Percentiles rank a stretch among this genome's conserved stretches.
Evolutionary conservation across 306 rosid genomes (phyloP).

Genomic region (Dalbergia oliveri): DNA sequence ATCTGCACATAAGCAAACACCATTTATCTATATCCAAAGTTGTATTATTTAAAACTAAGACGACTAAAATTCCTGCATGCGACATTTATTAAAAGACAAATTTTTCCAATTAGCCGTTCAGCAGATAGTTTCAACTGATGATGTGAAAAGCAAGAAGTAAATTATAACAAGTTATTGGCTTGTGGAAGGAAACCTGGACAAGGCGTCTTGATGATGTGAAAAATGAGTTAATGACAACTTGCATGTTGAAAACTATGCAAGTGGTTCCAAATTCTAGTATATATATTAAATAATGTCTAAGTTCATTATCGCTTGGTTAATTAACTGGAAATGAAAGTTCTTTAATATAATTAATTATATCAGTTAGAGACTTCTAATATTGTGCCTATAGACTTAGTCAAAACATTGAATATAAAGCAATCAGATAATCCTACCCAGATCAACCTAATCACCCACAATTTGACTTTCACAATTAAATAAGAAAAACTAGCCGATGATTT

Average conservation of each 20-base stretch:
- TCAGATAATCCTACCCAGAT: not conserved
- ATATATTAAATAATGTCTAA: not conserved
- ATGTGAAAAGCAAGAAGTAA: not conserved
- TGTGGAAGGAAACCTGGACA: not conserved
- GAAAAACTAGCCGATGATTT: too few species aligned
- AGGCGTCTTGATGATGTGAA: slow-evolving; percentile 5
- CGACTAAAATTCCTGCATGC: not conserved
- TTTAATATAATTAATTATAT: too few species aligned
- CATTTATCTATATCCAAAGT: not conserved
- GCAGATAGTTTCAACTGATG: not conserved
- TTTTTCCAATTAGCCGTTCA: not conserved
- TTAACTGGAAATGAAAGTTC: not conserved
- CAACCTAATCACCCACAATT: not conserved
- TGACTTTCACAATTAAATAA: not conserved
- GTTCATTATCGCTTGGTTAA: not conserved
- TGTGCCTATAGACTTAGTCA: not conserved
- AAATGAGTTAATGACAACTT: not conserved
- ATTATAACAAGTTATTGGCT: not conserved
- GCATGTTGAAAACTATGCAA: not conserved
- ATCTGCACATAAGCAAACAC: too few species aligned
- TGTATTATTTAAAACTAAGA: not conserved
- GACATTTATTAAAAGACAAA: not conserved
- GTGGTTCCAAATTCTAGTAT: not conserved
- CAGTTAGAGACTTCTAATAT: not conserved
- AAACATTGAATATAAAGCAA: not conserved